phyloP scores from a whole-genome alignment of 2,329 filamentous ascomycete species.

The Talaromyces piceae region DNA sequence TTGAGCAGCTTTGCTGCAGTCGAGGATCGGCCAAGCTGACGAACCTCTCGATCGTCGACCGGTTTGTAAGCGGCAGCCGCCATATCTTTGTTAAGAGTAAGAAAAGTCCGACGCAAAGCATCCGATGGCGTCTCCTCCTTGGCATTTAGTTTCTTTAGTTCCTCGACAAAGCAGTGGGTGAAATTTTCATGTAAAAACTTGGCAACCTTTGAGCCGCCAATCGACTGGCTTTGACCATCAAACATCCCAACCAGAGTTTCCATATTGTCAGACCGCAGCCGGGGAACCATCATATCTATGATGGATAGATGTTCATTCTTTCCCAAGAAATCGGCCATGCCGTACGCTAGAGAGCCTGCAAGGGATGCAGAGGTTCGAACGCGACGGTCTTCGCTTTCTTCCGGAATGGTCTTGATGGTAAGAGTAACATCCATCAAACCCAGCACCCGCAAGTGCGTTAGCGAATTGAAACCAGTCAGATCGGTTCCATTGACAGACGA shows the following conservation, averaged over 20 bases:
- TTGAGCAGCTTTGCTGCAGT: conserved; percentile 68
- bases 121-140: conserved; percentile 71
- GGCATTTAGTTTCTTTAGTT: conserved; percentile 66
- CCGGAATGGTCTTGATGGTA: conserved; percentile 84
- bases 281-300: conserved; percentile 88
- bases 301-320: conserved; percentile 92
- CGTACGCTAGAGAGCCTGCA: conserved; percentile 84
- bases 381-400: conserved; percentile 89
- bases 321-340: conserved; percentile 93
- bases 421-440: conserved; percentile 97
- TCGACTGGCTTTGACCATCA: conserved; percentile 83
- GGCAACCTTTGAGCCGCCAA: conserved; percentile 87
- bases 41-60: conserved; percentile 62
- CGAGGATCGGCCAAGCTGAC: conserved; percentile 59
- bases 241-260: conserved; percentile 93
- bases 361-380: conserved; percentile 94
- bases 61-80: conserved; percentile 76
- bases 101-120: conserved; percentile 77
- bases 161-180: conserved; percentile 70
- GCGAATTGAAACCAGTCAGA: conserved; percentile 82
- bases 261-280: conserved; percentile 81
- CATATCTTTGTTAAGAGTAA: conserved; percentile 88
- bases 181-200: conserved; percentile 98
- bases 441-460: conserved; percentile 76
- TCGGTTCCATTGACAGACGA: conserved; percentile 52